Percentiles rank a stretch among this genome's conserved stretches.
These are phyloP conservation scores for Salix koriyanagi DNA, from an alignment of 345 rosid species.

Conservation along the genomic window DNA sequence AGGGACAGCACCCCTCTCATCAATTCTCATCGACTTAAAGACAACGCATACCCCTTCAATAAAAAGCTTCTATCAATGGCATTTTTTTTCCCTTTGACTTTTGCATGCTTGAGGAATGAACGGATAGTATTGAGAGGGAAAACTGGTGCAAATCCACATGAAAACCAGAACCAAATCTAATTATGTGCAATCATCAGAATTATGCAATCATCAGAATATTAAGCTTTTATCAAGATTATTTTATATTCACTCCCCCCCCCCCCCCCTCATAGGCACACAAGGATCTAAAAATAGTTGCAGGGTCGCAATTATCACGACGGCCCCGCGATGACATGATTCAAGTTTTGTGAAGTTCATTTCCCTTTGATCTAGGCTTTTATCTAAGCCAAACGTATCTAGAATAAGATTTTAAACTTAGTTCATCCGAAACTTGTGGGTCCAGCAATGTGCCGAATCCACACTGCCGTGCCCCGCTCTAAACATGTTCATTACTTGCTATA, in stretches of 20 bases:
- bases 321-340: neutral
- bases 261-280: neutral
- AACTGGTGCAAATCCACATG: constrained; percentile 4
- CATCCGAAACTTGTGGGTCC: constrained; percentile 7
- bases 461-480: neutral
- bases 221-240: neutral
- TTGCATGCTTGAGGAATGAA: neutral
- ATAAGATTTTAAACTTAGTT: constrained; percentile 6
- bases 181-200: constrained; percentile 45
- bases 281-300: neutral
- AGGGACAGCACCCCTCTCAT: too few relatives aligned
- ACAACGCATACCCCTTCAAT: neutral
- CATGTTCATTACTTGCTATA: constrained; percentile 13
- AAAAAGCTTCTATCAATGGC: constrained; percentile 1
- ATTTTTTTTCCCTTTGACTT: neutral
- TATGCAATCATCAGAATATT: constrained; percentile 22
- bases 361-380: constrained; percentile 19
- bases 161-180: constrained; percentile 17
- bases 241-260: neutral
- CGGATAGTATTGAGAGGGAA: constrained; percentile 4
- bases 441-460: constrained; percentile 11
- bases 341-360: neutral
- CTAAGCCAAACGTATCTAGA: neutral
- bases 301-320: neutral
- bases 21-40: neutral